Evolutionary conservation across 2,329 filamentous ascomycete genomes (phyloP).

Genomic region (Fusarium siculi): DNA sequence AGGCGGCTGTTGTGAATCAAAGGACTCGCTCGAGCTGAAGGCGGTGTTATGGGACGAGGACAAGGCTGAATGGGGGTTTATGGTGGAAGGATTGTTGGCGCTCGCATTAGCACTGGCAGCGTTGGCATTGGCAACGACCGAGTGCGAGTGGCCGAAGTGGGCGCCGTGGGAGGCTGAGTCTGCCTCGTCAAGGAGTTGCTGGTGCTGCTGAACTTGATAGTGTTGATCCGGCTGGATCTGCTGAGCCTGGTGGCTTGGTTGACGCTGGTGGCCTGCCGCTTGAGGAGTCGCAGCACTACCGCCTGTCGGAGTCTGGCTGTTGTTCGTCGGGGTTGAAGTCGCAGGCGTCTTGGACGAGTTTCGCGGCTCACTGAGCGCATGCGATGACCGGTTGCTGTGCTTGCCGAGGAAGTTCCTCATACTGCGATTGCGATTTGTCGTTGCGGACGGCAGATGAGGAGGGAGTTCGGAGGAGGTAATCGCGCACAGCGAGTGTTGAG

Average conservation of each 20-base stretch:
- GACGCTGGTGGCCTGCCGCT: slow-evolving; percentile 32
- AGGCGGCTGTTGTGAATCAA: slow-evolving; percentile 48
- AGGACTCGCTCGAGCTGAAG: slow-evolving; percentile 61
- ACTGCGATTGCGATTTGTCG: slow-evolving; percentile 41
- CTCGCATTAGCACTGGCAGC: slow-evolving; percentile 16
- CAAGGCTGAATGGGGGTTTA: slow-evolving; percentile 59
- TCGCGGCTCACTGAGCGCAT: slow-evolving; percentile 60
- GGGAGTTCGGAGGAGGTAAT: neutral
- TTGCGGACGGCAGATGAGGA: slow-evolving; percentile 18
- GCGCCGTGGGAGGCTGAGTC: slow-evolving; percentile 45
- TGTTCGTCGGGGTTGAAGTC: slow-evolving; percentile 23
- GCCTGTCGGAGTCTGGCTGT: slow-evolving; percentile 33
- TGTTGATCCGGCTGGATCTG: slow-evolving; percentile 32
- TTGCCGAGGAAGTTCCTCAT: slow-evolving; percentile 67
- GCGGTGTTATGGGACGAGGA: slow-evolving; percentile 51
- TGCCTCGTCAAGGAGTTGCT: slow-evolving; percentile 41
- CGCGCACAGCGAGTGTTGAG: slow-evolving; percentile 23
- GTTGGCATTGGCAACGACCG: slow-evolving; percentile 17
- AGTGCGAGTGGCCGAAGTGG: slow-evolving; percentile 33
- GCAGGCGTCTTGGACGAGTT: slow-evolving; percentile 45
- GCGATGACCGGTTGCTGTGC: slow-evolving; percentile 68
- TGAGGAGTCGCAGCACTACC: slow-evolving; percentile 35
- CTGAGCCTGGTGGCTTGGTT: slow-evolving; percentile 29
- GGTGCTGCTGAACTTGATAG: slow-evolving; percentile 33
- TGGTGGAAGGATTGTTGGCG: slow-evolving; percentile 39